Evolutionary conservation across 176 grass and related monocot species (phyloP).

Genomic region (Ananas comosus): DNA sequence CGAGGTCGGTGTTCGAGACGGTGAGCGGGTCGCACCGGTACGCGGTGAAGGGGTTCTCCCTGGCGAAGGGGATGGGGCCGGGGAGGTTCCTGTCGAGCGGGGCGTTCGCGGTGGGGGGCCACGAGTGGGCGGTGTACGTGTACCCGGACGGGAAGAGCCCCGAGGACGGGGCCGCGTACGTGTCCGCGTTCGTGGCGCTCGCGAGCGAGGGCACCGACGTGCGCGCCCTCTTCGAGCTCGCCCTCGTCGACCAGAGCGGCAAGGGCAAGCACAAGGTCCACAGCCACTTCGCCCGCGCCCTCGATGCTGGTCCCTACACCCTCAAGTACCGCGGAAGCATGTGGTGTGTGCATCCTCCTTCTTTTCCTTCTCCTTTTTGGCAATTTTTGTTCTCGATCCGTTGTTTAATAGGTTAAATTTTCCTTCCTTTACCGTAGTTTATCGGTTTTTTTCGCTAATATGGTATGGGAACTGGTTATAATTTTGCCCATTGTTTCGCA

Average conservation of each 20-base stretch:
- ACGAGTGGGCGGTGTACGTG: conserved; percentile 76
- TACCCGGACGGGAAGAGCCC: conserved; percentile 71
- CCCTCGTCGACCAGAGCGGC: conserved; percentile 47
- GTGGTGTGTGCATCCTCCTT: neutral
- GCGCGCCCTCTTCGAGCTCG: conserved; percentile 64
- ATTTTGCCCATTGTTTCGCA: too few species aligned
- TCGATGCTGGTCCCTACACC: conserved; percentile 9
- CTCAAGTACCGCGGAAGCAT: conserved; percentile 21
- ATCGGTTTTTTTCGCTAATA: too few species aligned
- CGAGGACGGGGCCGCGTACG: conserved; percentile 48
- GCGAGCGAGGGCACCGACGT: conserved; percentile 52
- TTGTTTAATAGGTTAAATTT: neutral
- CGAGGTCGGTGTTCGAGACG: conserved; percentile 38
- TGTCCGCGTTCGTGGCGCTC: conserved; percentile 66
- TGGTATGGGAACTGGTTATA: too few species aligned
- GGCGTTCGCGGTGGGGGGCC: conserved; percentile 36
- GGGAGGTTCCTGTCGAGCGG: conserved; percentile 64
- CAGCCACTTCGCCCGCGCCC: conserved; percentile 11
- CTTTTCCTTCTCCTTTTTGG: neutral
- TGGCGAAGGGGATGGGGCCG: conserved; percentile 52
- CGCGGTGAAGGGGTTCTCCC: conserved; percentile 60
- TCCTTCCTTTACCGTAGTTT: neutral
- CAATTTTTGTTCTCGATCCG: neutral
- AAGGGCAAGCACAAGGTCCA: conserved; percentile 19
- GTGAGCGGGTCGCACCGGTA: conserved; percentile 63